Base-by-base conservation (phyloP, 805 yeast genomes). In the Wickerhamiella dianesei region DNA sequence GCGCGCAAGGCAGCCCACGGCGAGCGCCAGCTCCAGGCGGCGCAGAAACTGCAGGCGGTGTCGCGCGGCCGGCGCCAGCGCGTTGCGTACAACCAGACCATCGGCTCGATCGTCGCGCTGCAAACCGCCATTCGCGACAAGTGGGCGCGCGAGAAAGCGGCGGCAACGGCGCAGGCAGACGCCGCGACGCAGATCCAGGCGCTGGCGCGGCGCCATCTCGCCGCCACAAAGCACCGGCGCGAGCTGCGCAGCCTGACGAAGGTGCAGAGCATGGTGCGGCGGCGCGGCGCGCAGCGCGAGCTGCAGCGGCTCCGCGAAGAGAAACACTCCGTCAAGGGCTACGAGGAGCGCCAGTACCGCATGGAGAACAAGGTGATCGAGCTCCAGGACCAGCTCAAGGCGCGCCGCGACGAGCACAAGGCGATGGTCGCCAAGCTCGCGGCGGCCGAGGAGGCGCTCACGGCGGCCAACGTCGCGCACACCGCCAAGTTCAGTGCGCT, bases 361-460 rank as follows among this genome's bases (percentile, higher is more conserved):
- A 74, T 94, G 58, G 99, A 92, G 65, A 92, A 92, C 66, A 92
- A 94, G 71, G 96, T 94, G n/a, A 87, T 92, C 54, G 94, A 88
- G 64, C 75, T 92, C 56, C 89, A 96, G 3, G 94, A 89, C 59
- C 45, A 48, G 18, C 75, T 81, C 12, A 71, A 89, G 50, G 77
- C 95, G 0, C 66, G 78, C 35, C 83, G 85, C 62, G 80, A 82
- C 21, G 83, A 77, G 54, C 96, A 86, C 67, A 74, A 44, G 44
- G n/a, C 37, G 13, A 44, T 48, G 35, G 40, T 44, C 12, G 52
- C 46, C 21, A 40, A 49, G 45, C 44, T 53, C n/a, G 37, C 41
- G 8, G 39, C 47, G 5, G 32, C 47, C 13, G 44, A 46, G 36
- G 48, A 42, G 17, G 49, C 51, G 9, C 46, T 48, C 6, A 41